Evolutionary conservation across 2,329 filamentous ascomycete genomes (phyloP).

Genomic region (Fusarium begoniae): DNA sequence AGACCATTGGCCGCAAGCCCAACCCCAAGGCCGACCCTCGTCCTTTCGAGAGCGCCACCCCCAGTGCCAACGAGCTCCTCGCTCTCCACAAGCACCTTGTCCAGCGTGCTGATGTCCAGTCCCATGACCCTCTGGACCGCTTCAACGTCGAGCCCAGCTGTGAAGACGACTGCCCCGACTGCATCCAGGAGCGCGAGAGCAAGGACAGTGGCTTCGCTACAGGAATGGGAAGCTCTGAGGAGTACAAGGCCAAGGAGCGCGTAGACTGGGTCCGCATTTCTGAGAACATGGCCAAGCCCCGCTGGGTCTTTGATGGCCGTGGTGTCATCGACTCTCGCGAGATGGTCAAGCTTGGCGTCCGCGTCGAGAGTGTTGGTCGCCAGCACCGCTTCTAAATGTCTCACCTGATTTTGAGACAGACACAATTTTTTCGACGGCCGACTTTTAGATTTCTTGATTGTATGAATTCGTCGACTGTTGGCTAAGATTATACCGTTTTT

Average conservation of each 20-base stretch:
- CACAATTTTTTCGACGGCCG: conserved; percentile 28
- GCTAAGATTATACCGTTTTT: conserved; percentile 44
- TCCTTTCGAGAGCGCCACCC: conserved; percentile 51
- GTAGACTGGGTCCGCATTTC: conserved; percentile 63
- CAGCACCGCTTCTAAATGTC: conserved; percentile 52
- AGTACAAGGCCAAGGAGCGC: conserved; percentile 57
- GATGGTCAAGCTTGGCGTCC: conserved; percentile 60
- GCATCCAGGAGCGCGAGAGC: conserved; percentile 53
- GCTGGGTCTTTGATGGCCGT: conserved; percentile 67
- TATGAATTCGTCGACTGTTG: conserved; percentile 41
- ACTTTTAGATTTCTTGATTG: conserved; percentile 40
- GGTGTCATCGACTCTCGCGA: conserved; percentile 60
- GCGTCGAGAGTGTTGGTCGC: conserved; percentile 62
- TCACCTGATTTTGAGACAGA: conserved; percentile 5
- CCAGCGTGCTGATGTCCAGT: conserved; percentile 42
- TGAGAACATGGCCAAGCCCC: conserved; percentile 60
- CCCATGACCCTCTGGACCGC: conserved; percentile 56
- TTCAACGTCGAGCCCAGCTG: conserved; percentile 58
- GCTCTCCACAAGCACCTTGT: conserved; percentile 58
- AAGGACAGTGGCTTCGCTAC: conserved; percentile 52
- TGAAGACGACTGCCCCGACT: conserved; percentile 59
- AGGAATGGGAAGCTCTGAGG: conserved; percentile 54
- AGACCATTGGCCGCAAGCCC: conserved; percentile 49
- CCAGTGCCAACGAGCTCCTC: conserved; percentile 57
- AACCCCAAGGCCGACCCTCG: conserved; percentile 57